phyloP scores from a whole-genome alignment of 805 yeast genomes.

The Hermanozyma aechmeae region DNA sequence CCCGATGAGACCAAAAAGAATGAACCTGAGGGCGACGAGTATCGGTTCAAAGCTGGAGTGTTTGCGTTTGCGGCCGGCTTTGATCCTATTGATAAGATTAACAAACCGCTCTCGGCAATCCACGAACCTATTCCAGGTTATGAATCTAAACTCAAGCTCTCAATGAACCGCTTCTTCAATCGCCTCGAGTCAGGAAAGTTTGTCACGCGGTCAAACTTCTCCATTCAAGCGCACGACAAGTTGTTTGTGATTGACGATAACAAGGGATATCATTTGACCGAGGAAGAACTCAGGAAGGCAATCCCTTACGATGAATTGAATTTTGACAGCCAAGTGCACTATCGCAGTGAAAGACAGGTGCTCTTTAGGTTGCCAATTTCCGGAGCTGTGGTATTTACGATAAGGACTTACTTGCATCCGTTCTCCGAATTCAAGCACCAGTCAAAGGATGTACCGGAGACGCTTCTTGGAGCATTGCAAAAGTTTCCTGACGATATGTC shows the following conservation, averaged over 20 bases:
- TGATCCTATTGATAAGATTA: constrained; percentile 27
- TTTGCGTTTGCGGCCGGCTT: constrained; percentile 40
- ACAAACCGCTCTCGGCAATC: constrained; percentile 26
- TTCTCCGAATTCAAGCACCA: constrained; percentile 36
- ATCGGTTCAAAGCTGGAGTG: constrained; percentile 33
- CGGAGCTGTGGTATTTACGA: constrained; percentile 38
- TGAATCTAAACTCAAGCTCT: constrained; percentile 25
- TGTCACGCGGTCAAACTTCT: constrained; percentile 31
- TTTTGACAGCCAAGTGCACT: constrained; percentile 37
- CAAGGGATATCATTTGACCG: constrained; percentile 28
- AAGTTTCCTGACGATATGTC: constrained; percentile 53
- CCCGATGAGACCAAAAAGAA: constrained; percentile 21
- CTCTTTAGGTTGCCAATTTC: constrained; percentile 44
- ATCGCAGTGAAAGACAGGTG: constrained; percentile 53
- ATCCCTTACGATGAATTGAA: constrained; percentile 20
- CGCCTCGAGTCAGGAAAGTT: constrained; percentile 26
- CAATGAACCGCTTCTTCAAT: constrained; percentile 33
- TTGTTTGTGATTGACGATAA: constrained; percentile 29
- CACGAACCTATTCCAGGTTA: constrained; percentile 37
- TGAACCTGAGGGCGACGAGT: constrained; percentile 25
- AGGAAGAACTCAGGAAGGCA: constrained; percentile 15
- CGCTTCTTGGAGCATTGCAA: constrained; percentile 52
- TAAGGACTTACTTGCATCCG: constrained; percentile 52
- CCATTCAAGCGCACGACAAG: constrained; percentile 25
- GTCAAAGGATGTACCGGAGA: constrained; percentile 35